phyloP scores from a whole-genome alignment of 2,329 filamentous ascomycete genomes.

The Alternaria tenuissima region DNA sequence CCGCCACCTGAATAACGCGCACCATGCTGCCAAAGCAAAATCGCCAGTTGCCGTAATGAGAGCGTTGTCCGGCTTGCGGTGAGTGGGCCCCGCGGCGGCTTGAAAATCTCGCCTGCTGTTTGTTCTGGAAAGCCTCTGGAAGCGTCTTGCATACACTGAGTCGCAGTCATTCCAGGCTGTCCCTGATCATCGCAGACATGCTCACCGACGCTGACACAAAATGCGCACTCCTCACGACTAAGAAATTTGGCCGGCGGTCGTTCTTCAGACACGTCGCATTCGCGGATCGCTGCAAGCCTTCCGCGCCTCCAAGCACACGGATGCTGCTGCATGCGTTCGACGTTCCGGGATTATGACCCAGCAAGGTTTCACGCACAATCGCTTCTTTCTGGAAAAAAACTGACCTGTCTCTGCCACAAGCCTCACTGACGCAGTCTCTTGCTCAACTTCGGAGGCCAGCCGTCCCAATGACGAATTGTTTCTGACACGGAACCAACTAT shows the following conservation, averaged over 20 bases:
- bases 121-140: slow-evolving; percentile 36
- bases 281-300: slow-evolving; percentile 44
- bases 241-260: slow-evolving; percentile 24
- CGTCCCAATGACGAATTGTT: slow-evolving; percentile 18
- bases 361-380: slow-evolving; percentile 41
- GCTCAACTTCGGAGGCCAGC: slow-evolving; percentile 8
- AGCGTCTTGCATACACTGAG: slow-evolving; percentile 15
- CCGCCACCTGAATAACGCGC: slow-evolving; percentile 1
- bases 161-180: slow-evolving; percentile 18
- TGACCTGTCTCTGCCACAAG: slow-evolving; percentile 24
- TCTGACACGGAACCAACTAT: slow-evolving; percentile 27
- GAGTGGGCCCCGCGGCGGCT: slow-evolving; percentile 32
- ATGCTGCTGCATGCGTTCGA: slow-evolving; percentile 41
- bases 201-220: slow-evolving; percentile 17
- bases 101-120: slow-evolving; percentile 29
- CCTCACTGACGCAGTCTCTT: slow-evolving; percentile 9
- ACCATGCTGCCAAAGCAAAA: slow-evolving; percentile 4
- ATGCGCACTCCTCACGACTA: slow-evolving; percentile 8
- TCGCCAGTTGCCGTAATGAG: slow-evolving; percentile 27
- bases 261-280: slow-evolving; percentile 37
- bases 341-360: slow-evolving; percentile 29
- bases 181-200: slow-evolving; percentile 15
- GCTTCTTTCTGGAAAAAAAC: slow-evolving; percentile 26
- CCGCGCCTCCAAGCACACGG: slow-evolving; percentile 40
- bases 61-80: slow-evolving; percentile 29